A percentile compares a stretch with the other conserved stretches of the same genome.
Evolutionary conservation across 2,329 filamentous ascomycete species (phyloP).

Genomic region (Fusarium stilboides): DNA sequence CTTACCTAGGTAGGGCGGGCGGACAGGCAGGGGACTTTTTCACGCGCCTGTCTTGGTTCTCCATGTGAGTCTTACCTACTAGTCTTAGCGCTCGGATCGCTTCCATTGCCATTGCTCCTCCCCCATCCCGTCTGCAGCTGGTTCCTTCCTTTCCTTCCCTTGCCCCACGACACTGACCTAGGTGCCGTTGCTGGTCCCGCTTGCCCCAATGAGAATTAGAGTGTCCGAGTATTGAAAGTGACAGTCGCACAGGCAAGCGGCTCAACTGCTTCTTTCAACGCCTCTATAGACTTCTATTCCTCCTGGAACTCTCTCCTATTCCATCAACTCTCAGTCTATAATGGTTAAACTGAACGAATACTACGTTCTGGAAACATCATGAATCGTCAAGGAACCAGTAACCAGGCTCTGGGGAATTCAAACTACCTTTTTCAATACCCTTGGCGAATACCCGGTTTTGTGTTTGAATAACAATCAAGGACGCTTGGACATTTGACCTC

Average conservation of each 20-base stretch:
- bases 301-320: constrained; percentile 16
- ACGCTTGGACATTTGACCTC: constrained; percentile 16
- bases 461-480: constrained; percentile 16
- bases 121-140: neutral
- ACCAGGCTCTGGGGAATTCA: constrained; percentile 19
- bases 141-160: neutral
- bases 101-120: neutral
- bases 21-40: neutral
- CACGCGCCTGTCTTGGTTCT: constrained; percentile 5
- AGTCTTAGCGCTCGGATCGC: neutral
- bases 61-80: constrained; percentile 4
- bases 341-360: neutral
- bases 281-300: constrained; percentile 11
- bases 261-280: constrained; percentile 16
- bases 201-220: constrained; percentile 16
- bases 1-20: neutral
- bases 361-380: neutral
- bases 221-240: neutral
- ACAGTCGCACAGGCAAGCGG: constrained; percentile 13
- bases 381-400: constrained; percentile 16
- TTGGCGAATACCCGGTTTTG: constrained; percentile 15
- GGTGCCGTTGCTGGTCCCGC: constrained; percentile 1
- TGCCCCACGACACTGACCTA: constrained; percentile 6
- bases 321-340: constrained; percentile 1
- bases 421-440: constrained; percentile 5